Evolutionary conservation across 2,329 filamentous ascomycete genomes (phyloP).

Genomic region (Rugonectria rugulosa): DNA sequence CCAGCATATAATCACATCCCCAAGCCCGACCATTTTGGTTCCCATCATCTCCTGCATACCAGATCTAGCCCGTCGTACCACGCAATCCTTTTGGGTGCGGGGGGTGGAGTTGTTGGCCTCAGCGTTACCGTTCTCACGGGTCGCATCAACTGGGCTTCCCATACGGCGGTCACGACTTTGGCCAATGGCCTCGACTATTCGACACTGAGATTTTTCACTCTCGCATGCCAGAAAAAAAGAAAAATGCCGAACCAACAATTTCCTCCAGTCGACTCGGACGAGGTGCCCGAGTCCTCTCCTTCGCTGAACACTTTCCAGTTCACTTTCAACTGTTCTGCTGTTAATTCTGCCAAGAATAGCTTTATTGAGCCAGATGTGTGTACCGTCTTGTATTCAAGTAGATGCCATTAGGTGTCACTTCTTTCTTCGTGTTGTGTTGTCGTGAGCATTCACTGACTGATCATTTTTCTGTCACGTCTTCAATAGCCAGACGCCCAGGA

Average conservation of each 20-base stretch:
- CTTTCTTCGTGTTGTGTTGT: background rate
- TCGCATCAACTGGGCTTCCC: no score
- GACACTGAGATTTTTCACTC: conserved; percentile 11
- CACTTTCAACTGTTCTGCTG: conserved; percentile 42
- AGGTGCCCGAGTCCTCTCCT: conserved; percentile 25
- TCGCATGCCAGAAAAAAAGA: no score
- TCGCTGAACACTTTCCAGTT: conserved; percentile 41
- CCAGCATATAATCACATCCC: no score
- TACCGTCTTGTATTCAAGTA: conserved; percentile 5
- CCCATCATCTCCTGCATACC: conserved; percentile 4
- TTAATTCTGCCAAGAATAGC: conserved; percentile 38
- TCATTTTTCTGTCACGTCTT: background rate
- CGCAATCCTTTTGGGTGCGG: conserved; percentile 1
- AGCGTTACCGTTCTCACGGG: conserved; percentile 22
- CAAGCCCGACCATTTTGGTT: background rate
- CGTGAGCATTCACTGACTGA: conserved; percentile 27
- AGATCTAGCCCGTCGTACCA: conserved; percentile 11
- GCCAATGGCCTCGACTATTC: conserved; percentile 15
- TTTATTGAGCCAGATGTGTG: conserved; percentile 46
- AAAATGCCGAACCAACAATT: conserved; percentile 28
- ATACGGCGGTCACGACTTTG: no score
- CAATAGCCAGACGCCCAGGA: conserved; percentile 32
- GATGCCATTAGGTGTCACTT: background rate
- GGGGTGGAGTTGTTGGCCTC: conserved; percentile 29
- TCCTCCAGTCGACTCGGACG: conserved; percentile 19